Base-by-base conservation (phyloP, 1,139 yeast genomes). In the Torulaspora pretoriensis region DNA sequence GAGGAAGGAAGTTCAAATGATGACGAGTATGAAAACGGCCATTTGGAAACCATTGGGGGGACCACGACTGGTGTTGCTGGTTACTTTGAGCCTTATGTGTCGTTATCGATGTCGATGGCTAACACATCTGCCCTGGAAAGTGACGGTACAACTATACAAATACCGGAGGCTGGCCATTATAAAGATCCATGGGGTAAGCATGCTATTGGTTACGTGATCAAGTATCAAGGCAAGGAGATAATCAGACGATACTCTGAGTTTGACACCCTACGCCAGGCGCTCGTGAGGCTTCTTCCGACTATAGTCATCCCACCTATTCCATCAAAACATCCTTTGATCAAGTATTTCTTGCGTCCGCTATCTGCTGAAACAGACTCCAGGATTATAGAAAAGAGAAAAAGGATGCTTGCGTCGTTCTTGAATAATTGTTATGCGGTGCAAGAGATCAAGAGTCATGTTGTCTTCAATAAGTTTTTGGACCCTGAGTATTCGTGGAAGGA, bases 301-400 rank as follows among this genome's bases (percentile, higher is more conserved):
- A 65, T 83, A n/a, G 75, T 92, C 1, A 78, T 92, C 4, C 98
- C 98, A 2, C 96, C 97, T 0, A 87, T 92, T 22, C 98, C 98
- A 0, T 95, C 90, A 45, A 92, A 92, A 66, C 96, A 92, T 60
- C 71, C 84, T 17, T 60, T 80, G 53, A 60, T 68, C 12, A 68
- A 66, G 47, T 70, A 70, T 49, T 60, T 70, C 35, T 49, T 68
- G 38, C 68, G 65, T 35, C 83, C 84, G 10, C 66, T 81, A 19
- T 76, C 73, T 51, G 83, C 80, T 4, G 75, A 76, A 49, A 79
- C 74, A 43, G 83, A 79, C 56, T 49, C 54, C 10, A 67, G 69
- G 39, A 69, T 75, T 23, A 78, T 78, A 39, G 80, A 75, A 43
- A 79, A 76, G 51, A 73, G 98, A 27, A 88, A 85, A 59, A 72